A percentile compares a stretch with the other conserved stretches of the same genome.
Evolutionary conservation across 1,284 basidiomycete genomes (phyloP).

Genomic region (Stereum hirsutum): DNA sequence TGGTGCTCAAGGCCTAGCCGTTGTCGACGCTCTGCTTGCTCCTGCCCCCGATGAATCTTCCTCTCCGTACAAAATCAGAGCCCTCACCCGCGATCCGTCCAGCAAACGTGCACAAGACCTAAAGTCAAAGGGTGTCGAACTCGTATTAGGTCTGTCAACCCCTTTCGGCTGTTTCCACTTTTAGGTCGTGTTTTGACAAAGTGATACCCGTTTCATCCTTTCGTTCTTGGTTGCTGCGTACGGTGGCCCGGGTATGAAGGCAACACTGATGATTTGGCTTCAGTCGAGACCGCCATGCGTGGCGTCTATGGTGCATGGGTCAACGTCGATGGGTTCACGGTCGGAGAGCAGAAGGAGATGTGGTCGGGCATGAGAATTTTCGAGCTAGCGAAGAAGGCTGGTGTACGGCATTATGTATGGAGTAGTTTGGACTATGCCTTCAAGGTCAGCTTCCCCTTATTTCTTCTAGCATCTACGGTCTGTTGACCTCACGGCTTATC

Average conservation of each 20-base stretch:
- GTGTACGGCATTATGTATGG: constrained; percentile 28
- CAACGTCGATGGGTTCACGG: constrained; percentile 36
- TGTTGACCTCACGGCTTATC: too few species aligned
- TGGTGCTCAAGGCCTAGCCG: constrained; percentile 37
- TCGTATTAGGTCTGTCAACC: constrained; percentile 27
- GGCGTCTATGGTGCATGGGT: constrained; percentile 35
- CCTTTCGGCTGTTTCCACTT: neutral
- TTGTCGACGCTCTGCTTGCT: constrained; percentile 33
- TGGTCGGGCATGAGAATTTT: constrained; percentile 34
- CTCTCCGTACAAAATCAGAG: constrained; percentile 36
- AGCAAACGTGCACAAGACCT: constrained; percentile 28
- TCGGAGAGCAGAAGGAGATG: constrained; percentile 32
- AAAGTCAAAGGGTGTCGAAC: constrained; percentile 29
- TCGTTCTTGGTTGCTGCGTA: too few species aligned
- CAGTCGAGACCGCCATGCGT: constrained; percentile 24
- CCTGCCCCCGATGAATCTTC: constrained; percentile 27
- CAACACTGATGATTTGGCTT: constrained; percentile 13
- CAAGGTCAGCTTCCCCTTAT: constrained; percentile 20
- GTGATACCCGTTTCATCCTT: too few species aligned
- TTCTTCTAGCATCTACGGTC: neutral
- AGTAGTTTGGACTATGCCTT: constrained; percentile 28
- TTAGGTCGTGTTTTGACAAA: too few species aligned
- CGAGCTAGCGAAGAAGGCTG: constrained; percentile 32
- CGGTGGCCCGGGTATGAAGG: too few species aligned
- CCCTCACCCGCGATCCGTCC: constrained; percentile 33